phyloP scores from a whole-genome alignment of 2,329 filamentous ascomycete genomes.

The Sclerotinia subarctica region DNA sequence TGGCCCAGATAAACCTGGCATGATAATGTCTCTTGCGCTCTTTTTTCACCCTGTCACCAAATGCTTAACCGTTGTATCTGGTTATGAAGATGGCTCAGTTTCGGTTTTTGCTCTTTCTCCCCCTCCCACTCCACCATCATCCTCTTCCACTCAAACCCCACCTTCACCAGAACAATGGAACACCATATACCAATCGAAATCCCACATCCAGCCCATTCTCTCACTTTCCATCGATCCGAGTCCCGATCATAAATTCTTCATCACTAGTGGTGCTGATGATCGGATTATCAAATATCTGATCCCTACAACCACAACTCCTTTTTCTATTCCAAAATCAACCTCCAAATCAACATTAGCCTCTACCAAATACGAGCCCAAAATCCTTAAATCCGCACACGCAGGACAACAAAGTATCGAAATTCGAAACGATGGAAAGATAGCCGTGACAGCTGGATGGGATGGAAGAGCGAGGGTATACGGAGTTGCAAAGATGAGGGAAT shows the following conservation, averaged over 20 bases:
- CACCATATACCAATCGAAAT: constrained; percentile 57
- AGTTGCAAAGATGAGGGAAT: constrained; percentile 73
- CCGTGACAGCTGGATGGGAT: constrained; percentile 94
- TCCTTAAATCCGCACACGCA: constrained; percentile 76
- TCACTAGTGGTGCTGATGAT: constrained; percentile 81
- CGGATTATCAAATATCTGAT: constrained; percentile 74
- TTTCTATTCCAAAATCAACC: background rate
- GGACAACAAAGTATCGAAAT: constrained; percentile 81
- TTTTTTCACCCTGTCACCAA: constrained; percentile 46
- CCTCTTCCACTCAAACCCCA: background rate
- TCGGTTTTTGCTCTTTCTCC: constrained; percentile 52
- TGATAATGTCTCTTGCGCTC: constrained; percentile 81
- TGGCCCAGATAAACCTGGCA: constrained; percentile 56
- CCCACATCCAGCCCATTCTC: constrained; percentile 76
- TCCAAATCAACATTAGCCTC: background rate
- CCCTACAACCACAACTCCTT: constrained; percentile 40
- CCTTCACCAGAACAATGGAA: background rate
- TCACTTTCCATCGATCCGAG: constrained; percentile 64
- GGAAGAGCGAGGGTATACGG: constrained; percentile 77
- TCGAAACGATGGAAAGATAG: constrained; percentile 75
- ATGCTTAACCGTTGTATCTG: constrained; percentile 63
- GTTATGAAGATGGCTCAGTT: constrained; percentile 81
- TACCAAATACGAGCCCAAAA: constrained; percentile 45
- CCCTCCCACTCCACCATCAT: background rate
- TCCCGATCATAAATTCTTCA: constrained; percentile 54